Conservation (phyloP, 129 eudicot genomes). For the Flaveria brownii region DNA sequence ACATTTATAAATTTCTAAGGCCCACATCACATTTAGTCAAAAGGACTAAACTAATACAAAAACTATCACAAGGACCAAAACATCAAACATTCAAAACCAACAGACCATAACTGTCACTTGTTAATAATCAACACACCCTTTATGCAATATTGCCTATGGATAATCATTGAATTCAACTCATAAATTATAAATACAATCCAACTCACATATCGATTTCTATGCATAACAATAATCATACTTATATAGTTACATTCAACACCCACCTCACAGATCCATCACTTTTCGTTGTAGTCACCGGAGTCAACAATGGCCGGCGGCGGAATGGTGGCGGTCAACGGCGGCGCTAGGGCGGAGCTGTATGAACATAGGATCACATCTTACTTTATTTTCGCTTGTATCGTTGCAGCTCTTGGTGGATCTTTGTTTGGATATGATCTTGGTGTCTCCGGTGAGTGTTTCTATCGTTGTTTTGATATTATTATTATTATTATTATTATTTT, state of each 20-base stretch:
- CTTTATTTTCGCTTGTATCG: constrained; percentile 68
- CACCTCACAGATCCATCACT: background rate
- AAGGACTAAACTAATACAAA: background rate
- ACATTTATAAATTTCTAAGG: background rate
- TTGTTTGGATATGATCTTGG: constrained; percentile 96
- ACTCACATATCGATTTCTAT: background rate
- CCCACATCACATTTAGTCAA: background rate
- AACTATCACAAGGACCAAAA: background rate
- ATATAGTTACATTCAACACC: background rate
- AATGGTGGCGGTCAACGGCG: constrained; percentile 42
- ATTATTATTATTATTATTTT: no score
- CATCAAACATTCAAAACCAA: background rate
- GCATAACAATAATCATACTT: background rate
- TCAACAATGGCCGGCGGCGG: constrained; percentile 79
- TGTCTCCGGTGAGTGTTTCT: constrained; percentile 64
- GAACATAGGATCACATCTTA: constrained; percentile 68
- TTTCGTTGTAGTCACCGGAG: background rate
- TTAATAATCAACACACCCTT: background rate
- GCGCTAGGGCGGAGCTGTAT: constrained; percentile 60
- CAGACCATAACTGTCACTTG: background rate
- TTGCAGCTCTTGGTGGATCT: constrained; percentile 87
- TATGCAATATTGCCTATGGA: constrained; percentile 3
- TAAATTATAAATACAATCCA: constrained; percentile 14
- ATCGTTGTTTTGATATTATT: background rate
- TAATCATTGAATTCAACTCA: constrained; percentile 9